These are phyloP conservation scores for Dacryopinax primogenitus DNA, from an alignment of 768 basidiomycete species.

Conservation along the genomic window DNA sequence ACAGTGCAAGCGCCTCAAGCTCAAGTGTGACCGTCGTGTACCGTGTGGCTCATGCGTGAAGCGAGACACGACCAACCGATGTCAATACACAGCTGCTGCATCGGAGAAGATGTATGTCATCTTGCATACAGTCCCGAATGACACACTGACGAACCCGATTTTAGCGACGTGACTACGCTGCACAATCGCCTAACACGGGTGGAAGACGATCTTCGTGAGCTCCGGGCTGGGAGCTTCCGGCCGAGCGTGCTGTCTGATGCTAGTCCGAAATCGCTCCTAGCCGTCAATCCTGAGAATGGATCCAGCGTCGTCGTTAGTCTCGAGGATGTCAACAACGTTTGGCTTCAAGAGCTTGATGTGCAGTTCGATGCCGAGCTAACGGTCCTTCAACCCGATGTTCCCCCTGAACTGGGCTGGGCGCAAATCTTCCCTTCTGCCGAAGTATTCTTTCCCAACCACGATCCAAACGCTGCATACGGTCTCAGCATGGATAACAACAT, in stretches of 20 bases:
- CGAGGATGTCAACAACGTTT: constrained; percentile 46
- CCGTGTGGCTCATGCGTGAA: constrained; percentile 71
- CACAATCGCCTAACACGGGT: constrained; percentile 64
- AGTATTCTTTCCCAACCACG: constrained; percentile 20
- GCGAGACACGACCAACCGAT: constrained; percentile 58
- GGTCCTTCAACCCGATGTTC: constrained; percentile 3
- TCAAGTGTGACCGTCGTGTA: constrained; percentile 67
- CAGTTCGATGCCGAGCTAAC: constrained; percentile 16
- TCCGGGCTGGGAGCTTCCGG: not conserved
- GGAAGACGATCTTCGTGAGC: constrained; percentile 18
- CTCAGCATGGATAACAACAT: constrained; percentile 10
- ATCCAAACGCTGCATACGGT: constrained; percentile 14
- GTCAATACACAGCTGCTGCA: constrained; percentile 67
- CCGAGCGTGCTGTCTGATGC: not conserved
- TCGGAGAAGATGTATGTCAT: constrained; percentile 66
- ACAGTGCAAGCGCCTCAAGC: constrained; percentile 77
- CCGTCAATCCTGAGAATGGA: constrained; percentile 19
- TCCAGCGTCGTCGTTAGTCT: constrained; percentile 42
- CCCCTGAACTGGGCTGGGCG: constrained; percentile 15
- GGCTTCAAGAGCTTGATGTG: constrained; percentile 44
- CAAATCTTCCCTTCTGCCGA: constrained; percentile 25
- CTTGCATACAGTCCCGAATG: constrained; percentile 3
- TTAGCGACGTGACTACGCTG: constrained; percentile 65
- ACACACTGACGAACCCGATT: not conserved
- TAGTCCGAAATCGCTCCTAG: not conserved